Evolutionary conservation across 352 stramenopile species (phyloP).

Genomic region (Phytophthora cactorum): DNA sequence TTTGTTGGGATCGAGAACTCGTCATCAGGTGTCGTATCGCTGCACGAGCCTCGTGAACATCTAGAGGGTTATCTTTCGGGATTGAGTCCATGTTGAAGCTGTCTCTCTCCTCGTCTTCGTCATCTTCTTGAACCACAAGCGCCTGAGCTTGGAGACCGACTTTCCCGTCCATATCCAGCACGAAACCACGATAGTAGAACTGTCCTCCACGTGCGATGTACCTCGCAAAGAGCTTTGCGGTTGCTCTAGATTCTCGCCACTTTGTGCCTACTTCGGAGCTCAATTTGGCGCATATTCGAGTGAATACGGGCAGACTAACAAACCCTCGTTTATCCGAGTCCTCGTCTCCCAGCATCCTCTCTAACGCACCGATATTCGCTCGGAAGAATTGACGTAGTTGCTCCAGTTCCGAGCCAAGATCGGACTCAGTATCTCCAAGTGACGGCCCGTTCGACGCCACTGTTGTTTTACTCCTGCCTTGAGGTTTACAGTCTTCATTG

Average conservation of each 20-base stretch:
- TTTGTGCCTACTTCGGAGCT: slow-evolving; percentile 34
- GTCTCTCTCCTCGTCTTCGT: slow-evolving; percentile 36
- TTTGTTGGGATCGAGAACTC: slow-evolving; percentile 47
- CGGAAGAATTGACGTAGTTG: slow-evolving; percentile 53
- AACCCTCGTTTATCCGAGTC: slow-evolving; percentile 65
- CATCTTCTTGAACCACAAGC: slow-evolving; percentile 69
- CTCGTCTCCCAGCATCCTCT: slow-evolving; percentile 40
- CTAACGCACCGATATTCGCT: slow-evolving; percentile 46
- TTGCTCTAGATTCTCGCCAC: slow-evolving; percentile 49
- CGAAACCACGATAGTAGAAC: slow-evolving; percentile 75
- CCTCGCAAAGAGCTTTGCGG: slow-evolving; percentile 44
- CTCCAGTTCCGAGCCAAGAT: slow-evolving; percentile 41
- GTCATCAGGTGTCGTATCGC: slow-evolving; percentile 64
- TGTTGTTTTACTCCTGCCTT: not conserved
- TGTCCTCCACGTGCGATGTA: slow-evolving; percentile 59
- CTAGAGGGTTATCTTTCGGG: slow-evolving; percentile 17
- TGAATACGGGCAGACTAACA: slow-evolving; percentile 50
- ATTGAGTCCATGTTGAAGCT: slow-evolving; percentile 23
- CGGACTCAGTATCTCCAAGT: slow-evolving; percentile 23
- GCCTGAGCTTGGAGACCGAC: slow-evolving; percentile 55
- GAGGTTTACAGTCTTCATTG: slow-evolving; percentile 1
- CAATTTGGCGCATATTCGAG: slow-evolving; percentile 47
- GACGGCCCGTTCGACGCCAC: slow-evolving; percentile 16
- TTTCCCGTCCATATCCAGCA: slow-evolving; percentile 68
- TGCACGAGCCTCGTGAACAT: slow-evolving; percentile 55